A percentile compares a stretch with the other conserved stretches of the same genome.
Conservation (phyloP, 2,329 filamentous ascomycete genomes). For the Claviceps africana region DNA sequence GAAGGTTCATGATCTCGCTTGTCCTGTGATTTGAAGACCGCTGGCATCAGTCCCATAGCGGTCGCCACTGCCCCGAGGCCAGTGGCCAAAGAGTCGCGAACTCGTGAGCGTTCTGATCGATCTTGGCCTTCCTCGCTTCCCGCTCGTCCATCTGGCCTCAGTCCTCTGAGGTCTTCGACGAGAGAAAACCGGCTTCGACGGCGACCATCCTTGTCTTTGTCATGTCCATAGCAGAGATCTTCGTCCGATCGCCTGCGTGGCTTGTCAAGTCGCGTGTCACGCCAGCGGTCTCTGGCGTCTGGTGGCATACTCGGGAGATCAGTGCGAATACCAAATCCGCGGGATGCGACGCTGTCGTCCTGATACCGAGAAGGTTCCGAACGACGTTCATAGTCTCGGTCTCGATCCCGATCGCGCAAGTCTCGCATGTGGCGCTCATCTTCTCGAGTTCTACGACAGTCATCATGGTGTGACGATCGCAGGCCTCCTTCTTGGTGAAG, state of each 20-base stretch:
- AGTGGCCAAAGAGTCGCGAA: constrained; percentile 33
- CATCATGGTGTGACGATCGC: constrained; percentile 30
- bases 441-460: constrained; percentile 34
- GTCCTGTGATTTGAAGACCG: constrained; percentile 23
- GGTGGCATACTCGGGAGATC: constrained; percentile 24
- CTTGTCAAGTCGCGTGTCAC: constrained; percentile 17
- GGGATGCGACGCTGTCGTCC: constrained; percentile 31
- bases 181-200: constrained; percentile 13
- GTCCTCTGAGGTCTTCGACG: constrained; percentile 16
- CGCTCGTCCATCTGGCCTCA: constrained; percentile 16
- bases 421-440: constrained; percentile 31
- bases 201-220: constrained; percentile 17
- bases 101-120: constrained; percentile 26
- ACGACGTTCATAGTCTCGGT: constrained; percentile 17
- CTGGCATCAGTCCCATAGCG: constrained; percentile 29
- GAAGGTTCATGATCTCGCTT: constrained; percentile 22
- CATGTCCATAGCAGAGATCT: constrained; percentile 14
- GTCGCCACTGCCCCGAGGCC: constrained; percentile 36
- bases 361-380: constrained; percentile 23
- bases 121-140: constrained; percentile 17
- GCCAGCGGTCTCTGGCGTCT: constrained; percentile 27
- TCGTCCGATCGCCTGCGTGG: constrained; percentile 19
- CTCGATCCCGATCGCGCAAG: constrained; percentile 18
- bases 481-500: constrained; percentile 37
- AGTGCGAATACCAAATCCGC: constrained; percentile 40